phyloP scores from a whole-genome alignment of 768 basidiomycete genomes.

The Mycena vulgaris region DNA sequence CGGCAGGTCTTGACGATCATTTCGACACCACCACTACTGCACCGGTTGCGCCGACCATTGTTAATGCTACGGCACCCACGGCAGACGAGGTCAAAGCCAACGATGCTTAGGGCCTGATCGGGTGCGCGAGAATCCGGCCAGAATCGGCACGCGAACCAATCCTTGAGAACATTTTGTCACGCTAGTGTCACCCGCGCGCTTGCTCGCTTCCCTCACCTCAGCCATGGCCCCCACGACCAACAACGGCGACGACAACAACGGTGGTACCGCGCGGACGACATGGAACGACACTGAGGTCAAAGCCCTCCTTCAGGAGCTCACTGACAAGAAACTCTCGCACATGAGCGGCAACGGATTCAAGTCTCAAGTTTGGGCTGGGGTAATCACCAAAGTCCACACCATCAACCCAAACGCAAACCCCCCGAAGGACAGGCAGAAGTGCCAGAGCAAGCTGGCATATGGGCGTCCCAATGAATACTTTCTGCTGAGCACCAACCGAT shows the following conservation, averaged over 20 bases:
- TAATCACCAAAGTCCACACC: not conserved
- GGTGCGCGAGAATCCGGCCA: not conserved
- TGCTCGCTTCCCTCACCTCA: not conserved
- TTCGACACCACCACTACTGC: too few relatives aligned
- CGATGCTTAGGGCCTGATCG: constrained; percentile 6
- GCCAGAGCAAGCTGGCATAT: not conserved
- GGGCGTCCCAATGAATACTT: not conserved
- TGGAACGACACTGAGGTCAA: not conserved
- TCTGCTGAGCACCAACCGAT: not conserved
- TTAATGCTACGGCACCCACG: too few relatives aligned
- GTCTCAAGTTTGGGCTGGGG: not conserved
- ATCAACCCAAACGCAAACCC: not conserved
- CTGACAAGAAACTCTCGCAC: not conserved
- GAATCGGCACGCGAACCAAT: not conserved
- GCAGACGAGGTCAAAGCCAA: not conserved
- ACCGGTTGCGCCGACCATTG: too few relatives aligned
- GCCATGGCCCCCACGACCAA: not conserved
- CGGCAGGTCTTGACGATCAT: too few relatives aligned
- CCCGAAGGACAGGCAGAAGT: not conserved
- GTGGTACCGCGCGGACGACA: too few relatives aligned
- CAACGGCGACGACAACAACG: not conserved
- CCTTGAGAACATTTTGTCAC: not conserved
- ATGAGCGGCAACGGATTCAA: constrained; percentile 14
- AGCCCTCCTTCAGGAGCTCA: not conserved
- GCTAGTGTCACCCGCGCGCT: not conserved